These are phyloP conservation scores for Mycogone perniciosa DNA, from an alignment of 2,329 filamentous ascomycete genomes.

Conservation along the genomic window DNA sequence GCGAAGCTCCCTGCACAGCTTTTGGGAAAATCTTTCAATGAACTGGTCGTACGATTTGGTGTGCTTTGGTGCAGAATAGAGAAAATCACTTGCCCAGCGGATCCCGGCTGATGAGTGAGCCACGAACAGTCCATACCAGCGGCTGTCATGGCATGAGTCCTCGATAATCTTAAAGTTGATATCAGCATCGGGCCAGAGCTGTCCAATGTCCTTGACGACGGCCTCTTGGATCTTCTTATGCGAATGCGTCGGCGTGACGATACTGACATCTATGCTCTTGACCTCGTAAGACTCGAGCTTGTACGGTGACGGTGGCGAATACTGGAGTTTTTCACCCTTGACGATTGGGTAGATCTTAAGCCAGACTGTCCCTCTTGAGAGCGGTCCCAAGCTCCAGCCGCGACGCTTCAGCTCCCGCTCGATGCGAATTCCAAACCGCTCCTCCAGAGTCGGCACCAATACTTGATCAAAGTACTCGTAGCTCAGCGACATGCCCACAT, in stretches of 20 bases:
- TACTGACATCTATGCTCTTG: conserved; percentile 42
- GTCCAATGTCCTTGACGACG: conserved; percentile 34
- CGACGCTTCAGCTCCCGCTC: conserved; percentile 39
- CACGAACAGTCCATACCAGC: conserved; percentile 53
- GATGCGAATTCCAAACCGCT: conserved; percentile 42
- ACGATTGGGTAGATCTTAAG: conserved; percentile 34
- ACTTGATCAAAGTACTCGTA: conserved; percentile 59
- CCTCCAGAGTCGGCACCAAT: conserved; percentile 47
- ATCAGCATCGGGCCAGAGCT: conserved; percentile 38
- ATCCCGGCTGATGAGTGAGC: conserved; percentile 41
- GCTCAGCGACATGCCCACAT: conserved; percentile 50
- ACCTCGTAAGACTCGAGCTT: conserved; percentile 29
- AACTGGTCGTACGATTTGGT: conserved; percentile 21
- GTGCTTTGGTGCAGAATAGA: conserved; percentile 38
- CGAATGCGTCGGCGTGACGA: conserved; percentile 42
- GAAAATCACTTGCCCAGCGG: conserved; percentile 44
- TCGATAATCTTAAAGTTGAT: conserved; percentile 41
- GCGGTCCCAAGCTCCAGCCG: conserved; percentile 45
- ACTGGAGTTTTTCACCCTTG: conserved; percentile 31
- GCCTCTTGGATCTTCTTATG: conserved; percentile 35
- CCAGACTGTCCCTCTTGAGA: conserved; percentile 36
- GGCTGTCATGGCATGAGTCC: conserved; percentile 44
- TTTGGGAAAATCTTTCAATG: conserved; percentile 37
- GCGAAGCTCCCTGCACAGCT: conserved; percentile 40
- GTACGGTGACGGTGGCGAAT: conserved; percentile 21